These are phyloP conservation scores for Anastatica hierochuntica DNA, from an alignment of 345 rosid species.

Conservation along the genomic window DNA sequence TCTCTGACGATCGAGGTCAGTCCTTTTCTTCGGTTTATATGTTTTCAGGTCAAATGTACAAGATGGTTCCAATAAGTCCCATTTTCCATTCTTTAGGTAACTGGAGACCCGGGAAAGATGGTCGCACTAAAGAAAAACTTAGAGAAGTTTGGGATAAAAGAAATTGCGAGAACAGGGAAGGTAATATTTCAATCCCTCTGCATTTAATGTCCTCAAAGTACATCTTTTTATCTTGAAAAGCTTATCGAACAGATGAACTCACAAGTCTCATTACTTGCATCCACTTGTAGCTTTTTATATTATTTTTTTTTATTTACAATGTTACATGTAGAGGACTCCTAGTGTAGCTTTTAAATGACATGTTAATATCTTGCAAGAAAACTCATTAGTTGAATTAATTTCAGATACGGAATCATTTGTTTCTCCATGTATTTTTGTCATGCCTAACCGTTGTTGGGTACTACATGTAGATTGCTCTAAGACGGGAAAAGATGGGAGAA, in stretches of 20 bases:
- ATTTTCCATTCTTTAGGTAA: conserved; percentile 37
- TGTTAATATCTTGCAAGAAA: background rate
- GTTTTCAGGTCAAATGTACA: conserved; percentile 1
- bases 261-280: conserved; percentile 15
- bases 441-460: conserved; percentile 10
- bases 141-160: conserved; percentile 85
- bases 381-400: background rate
- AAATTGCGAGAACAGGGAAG: conserved; percentile 59
- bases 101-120: conserved; percentile 97
- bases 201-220: background rate
- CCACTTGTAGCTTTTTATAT: conserved; percentile 9
- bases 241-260: conserved; percentile 10
- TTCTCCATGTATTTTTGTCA: background rate
- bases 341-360: background rate
- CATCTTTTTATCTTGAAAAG: background rate
- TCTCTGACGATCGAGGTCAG: conserved; percentile 71
- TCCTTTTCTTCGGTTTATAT: background rate
- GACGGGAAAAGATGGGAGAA: conserved; percentile 80
- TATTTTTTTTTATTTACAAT: background rate
- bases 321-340: background rate
- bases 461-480: conserved; percentile 80
- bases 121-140: conserved; percentile 65
- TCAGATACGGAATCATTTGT: background rate
- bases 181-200: conserved; percentile 8
- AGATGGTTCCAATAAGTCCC: background rate